These are phyloP conservation scores for Mycena latifolia DNA, from an alignment of 768 basidiomycete species.

Conservation along the genomic window DNA sequence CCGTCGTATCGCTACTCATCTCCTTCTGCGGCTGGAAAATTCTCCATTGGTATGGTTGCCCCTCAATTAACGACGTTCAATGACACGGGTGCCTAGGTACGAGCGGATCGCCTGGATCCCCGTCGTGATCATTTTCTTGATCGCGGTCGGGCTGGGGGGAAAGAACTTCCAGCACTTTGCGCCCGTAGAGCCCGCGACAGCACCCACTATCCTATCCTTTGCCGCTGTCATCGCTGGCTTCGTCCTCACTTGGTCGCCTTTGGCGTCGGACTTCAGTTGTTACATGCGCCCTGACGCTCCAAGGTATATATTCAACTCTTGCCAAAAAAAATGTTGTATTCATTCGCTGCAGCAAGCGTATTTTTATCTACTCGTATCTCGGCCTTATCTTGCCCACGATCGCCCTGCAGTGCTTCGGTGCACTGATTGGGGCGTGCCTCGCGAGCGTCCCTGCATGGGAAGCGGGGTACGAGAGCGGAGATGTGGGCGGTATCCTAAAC, in stretches of 20 bases:
- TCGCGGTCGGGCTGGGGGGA: conserved; percentile 80
- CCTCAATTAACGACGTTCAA: not conserved
- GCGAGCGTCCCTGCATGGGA: conserved; percentile 72
- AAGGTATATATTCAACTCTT: conserved; percentile 52
- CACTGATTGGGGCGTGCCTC: conserved; percentile 72
- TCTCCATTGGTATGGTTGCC: conserved; percentile 53
- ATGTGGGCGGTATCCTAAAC: conserved; percentile 78
- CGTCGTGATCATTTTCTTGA: conserved; percentile 76
- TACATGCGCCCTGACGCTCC: conserved; percentile 73
- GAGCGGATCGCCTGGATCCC: conserved; percentile 85
- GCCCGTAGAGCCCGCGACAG: conserved; percentile 66
- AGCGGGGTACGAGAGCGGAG: conserved; percentile 64
- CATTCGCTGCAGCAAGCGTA: conserved; percentile 59
- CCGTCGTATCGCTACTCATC: conserved; percentile 72
- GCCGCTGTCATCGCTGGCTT: conserved; percentile 81
- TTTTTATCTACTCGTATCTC: conserved; percentile 77
- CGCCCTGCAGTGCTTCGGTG: conserved; percentile 63
- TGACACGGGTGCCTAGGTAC: conserved; percentile 56
- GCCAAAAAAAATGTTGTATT: not conserved
- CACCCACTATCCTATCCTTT: conserved; percentile 69
- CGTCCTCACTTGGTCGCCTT: conserved; percentile 69
- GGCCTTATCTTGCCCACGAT: conserved; percentile 78
- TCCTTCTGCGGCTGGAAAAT: conserved; percentile 71
- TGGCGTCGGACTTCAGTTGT: conserved; percentile 81
- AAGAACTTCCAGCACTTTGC: conserved; percentile 70